Evolutionary conservation across 495 filamentous ascomycete species (phyloP).

Genomic region (Saxophila tyrrhenica): DNA sequence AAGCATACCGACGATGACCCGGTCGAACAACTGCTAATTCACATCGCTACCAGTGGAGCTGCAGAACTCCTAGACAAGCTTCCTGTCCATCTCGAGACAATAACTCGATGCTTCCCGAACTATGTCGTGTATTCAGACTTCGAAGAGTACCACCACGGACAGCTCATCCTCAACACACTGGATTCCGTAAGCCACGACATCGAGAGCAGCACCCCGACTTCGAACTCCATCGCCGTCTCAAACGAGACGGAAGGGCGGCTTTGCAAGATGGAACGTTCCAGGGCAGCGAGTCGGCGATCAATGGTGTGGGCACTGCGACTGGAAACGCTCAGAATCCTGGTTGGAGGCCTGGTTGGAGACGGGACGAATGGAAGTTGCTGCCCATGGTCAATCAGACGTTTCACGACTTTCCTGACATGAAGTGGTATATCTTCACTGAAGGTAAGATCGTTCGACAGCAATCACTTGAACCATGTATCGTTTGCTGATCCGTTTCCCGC

Average conservation of each 20-base stretch:
- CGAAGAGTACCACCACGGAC: not conserved
- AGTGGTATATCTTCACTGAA: conserved; percentile 62
- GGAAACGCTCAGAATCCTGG: conserved; percentile 25
- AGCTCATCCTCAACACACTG: not conserved
- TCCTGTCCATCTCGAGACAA: not conserved
- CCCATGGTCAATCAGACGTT: conserved; percentile 46
- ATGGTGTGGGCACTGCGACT: not conserved
- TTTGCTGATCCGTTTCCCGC: not conserved
- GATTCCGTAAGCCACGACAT: not conserved
- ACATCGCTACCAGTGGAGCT: not conserved
- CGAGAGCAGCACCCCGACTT: not conserved
- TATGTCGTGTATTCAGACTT: not conserved
- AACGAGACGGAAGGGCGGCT: not conserved
- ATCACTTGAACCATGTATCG: not conserved
- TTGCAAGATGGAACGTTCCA: not conserved
- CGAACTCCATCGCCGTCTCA: not conserved
- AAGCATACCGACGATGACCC: not conserved
- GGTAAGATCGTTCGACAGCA: conserved; percentile 12
- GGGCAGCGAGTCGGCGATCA: not conserved
- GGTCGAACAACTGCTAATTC: not conserved
- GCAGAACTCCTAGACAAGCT: conserved; percentile 1
- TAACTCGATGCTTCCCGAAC: not conserved
- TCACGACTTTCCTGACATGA: conserved; percentile 34
- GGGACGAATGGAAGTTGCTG: conserved; percentile 65
- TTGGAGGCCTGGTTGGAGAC: conserved; percentile 44